These are phyloP conservation scores for Phlebiopsis flavidoalba DNA, from an alignment of 768 basidiomycete genomes.

Conservation along the genomic window DNA sequence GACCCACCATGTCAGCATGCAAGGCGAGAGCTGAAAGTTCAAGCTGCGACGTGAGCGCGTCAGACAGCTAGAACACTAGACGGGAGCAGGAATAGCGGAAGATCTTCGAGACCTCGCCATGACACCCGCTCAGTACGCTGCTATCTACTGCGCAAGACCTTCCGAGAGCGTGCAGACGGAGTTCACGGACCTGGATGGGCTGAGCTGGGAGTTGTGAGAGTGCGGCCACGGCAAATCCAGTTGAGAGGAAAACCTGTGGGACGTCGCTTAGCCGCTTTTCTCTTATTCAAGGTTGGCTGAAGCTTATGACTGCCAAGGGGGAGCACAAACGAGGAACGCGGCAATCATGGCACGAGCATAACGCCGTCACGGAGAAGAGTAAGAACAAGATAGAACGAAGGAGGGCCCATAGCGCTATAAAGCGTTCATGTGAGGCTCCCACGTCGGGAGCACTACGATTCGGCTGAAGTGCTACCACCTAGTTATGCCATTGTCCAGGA, in stretches of 20 bases:
- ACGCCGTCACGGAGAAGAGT: neutral
- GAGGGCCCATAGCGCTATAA: neutral
- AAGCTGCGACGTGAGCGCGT: constrained; percentile 2
- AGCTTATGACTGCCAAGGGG: neutral
- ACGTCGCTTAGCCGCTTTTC: neutral
- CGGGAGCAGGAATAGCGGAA: constrained; percentile 7
- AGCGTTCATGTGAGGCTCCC: neutral
- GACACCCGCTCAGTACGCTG: neutral
- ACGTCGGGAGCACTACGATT: neutral
- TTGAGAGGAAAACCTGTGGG: neutral
- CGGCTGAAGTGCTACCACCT: neutral
- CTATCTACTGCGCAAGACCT: neutral
- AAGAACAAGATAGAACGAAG: too few species aligned
- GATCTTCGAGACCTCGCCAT: neutral
- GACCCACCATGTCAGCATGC: neutral
- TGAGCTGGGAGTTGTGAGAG: neutral
- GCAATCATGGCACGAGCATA: neutral
- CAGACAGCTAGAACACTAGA: constrained; percentile 2
- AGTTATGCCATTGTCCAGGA: neutral
- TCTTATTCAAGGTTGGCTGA: neutral
- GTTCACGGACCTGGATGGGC: neutral
- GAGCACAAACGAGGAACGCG: too few species aligned
- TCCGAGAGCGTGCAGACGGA: neutral
- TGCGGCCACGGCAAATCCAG: neutral
- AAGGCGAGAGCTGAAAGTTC: constrained; percentile 10